Percentiles rank a stretch among this genome's conserved stretches.
Evolutionary conservation across 768 basidiomycete genomes (phyloP).

Genomic region (Rickenella mellea): DNA sequence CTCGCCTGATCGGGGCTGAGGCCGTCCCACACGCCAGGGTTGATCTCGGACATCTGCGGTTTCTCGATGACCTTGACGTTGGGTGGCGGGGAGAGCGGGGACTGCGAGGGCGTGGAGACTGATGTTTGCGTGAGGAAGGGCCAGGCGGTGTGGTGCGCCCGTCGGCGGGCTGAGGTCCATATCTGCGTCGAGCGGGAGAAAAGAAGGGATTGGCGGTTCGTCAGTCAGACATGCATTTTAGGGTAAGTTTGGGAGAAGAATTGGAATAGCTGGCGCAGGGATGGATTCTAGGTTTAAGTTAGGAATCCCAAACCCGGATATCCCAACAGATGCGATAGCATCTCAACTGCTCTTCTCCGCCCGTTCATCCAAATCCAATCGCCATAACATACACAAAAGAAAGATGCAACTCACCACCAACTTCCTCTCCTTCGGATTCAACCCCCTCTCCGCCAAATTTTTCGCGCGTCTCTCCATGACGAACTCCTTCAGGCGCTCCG

Average conservation of each 20-base stretch:
- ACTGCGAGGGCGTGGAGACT: constrained; percentile 7
- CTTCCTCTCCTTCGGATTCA: constrained; percentile 48
- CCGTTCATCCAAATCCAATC: too few species aligned
- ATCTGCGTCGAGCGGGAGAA: constrained; percentile 41
- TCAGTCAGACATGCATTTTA: too few species aligned
- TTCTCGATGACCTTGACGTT: constrained; percentile 88
- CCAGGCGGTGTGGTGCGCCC: constrained; percentile 94
- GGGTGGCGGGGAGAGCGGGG: constrained; percentile 14
- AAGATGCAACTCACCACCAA: constrained; percentile 62
- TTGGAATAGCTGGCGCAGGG: too few species aligned
- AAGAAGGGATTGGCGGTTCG: too few species aligned
- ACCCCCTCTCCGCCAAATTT: constrained; percentile 61
- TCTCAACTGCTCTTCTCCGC: too few species aligned
- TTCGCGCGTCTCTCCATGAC: constrained; percentile 77
- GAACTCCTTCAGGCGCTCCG: constrained; percentile 82
- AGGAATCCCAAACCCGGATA: too few species aligned
- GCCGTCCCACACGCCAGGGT: constrained; percentile 97
- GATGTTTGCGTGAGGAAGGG: constrained; percentile 53
- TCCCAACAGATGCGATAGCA: too few species aligned
- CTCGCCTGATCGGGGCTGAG: constrained; percentile 83
- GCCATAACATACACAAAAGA: too few species aligned
- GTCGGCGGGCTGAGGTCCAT: constrained; percentile 91
- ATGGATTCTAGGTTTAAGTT: too few species aligned
- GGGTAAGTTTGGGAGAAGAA: too few species aligned
- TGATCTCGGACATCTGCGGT: constrained; percentile 95